phyloP scores from a whole-genome alignment of 352 stramenopile genomes.

The Hyaloperonospora brassicae region DNA sequence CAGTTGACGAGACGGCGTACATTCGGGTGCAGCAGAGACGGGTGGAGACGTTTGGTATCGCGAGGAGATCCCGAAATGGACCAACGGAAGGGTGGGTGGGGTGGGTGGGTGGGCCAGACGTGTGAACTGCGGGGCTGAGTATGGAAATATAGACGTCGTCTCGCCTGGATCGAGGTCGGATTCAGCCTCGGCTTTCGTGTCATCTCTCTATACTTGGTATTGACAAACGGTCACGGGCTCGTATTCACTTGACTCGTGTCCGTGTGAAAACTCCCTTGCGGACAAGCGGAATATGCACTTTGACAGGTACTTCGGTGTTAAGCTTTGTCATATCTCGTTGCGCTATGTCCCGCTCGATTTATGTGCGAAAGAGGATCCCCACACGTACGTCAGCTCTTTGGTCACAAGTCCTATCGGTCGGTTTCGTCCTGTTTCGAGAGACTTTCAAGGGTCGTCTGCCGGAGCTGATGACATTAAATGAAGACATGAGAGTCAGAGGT shows the following conservation, averaged over 20 bases:
- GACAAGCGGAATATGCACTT: too few species aligned
- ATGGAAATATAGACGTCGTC: background rate
- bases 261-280: too few species aligned
- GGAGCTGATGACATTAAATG: too few species aligned
- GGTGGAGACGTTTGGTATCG: conserved; percentile 13
- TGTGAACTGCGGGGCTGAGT: background rate
- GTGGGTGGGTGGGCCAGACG: conserved; percentile 12
- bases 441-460: too few species aligned
- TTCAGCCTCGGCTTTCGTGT: conserved; percentile 1
- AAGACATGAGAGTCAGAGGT: too few species aligned
- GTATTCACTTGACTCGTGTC: conserved; percentile 7
- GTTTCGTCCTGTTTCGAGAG: too few species aligned
- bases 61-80: conserved; percentile 76
- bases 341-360: too few species aligned
- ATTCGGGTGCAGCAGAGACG: conserved; percentile 20
- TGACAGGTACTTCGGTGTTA: too few species aligned
- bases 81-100: background rate
- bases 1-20: conserved; percentile 55
- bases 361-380: too few species aligned
- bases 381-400: too few species aligned
- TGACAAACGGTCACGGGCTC: conserved; percentile 4
- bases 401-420: too few species aligned
- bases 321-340: too few species aligned
- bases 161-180: background rate
- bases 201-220: conserved; percentile 10